Percentiles rank a stretch among this genome's conserved stretches.
Conservation (phyloP, 345 rosid genomes). For the Brassica napus region Da-Ae NC_063442.1:31148001-31148500, state of each 20-base stretch:
- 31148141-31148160: not conserved
- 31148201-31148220: not conserved
- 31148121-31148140: not conserved
- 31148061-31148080: not conserved
- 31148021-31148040: not conserved
- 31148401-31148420: not conserved
- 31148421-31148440: not conserved
- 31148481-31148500: not conserved
- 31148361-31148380: not conserved
- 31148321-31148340: not conserved
- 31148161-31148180: not conserved
- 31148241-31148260: not conserved
- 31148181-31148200: not conserved
- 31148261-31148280: not conserved
- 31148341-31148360: not conserved
- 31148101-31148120: not conserved
- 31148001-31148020: not conserved
- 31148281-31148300: not conserved
- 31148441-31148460: slow-evolving; percentile 11
- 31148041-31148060: not conserved
- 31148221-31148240: not conserved
- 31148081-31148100: slow-evolving; percentile 7
- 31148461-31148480: not conserved
- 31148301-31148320: not conserved
- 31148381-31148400: not conserved